phyloP scores from a whole-genome alignment of 2,329 filamentous ascomycete species.

The Fusarium transvaalense region DNA sequence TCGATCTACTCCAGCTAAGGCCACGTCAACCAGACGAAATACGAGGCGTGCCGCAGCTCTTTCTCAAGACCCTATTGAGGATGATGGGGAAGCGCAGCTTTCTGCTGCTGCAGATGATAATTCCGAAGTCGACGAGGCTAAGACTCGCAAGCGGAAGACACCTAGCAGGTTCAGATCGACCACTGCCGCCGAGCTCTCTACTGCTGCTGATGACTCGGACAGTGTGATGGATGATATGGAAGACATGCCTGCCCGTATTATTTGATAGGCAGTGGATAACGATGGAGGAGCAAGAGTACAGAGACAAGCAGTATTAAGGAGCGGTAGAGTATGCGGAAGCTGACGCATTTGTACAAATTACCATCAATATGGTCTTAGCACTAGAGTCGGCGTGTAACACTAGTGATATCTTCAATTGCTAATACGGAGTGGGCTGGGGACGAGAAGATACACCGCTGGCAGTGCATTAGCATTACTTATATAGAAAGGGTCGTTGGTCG shows the following conservation, averaged over 20 bases:
- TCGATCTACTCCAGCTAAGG: constrained; percentile 46
- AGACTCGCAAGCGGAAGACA: constrained; percentile 47
- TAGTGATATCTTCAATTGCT: constrained; percentile 13
- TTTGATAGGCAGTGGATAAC: constrained; percentile 8
- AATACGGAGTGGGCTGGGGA: background rate
- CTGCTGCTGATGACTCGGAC: constrained; percentile 46
- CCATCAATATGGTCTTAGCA: constrained; percentile 18
- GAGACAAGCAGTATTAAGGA: background rate
- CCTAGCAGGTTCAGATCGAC: constrained; percentile 49
- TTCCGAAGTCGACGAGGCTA: constrained; percentile 47
- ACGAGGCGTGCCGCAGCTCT: constrained; percentile 43
- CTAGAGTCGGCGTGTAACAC: constrained; percentile 30
- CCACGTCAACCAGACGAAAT: constrained; percentile 39
- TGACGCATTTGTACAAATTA: constrained; percentile 25
- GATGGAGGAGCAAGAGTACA: background rate
- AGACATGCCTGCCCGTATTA: constrained; percentile 55
- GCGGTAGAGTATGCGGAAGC: constrained; percentile 8
- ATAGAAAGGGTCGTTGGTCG: constrained; percentile 5
- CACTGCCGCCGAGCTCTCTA: constrained; percentile 20
- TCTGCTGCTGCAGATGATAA: constrained; percentile 34
- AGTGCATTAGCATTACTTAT: constrained; percentile 13
- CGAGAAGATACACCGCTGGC: background rate
- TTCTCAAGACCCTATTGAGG: constrained; percentile 52
- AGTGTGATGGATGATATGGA: constrained; percentile 61
- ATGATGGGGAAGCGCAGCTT: constrained; percentile 37